Evolutionary conservation across 306 rosid genomes (phyloP).

Genomic region (Cajanus cajan): DNA sequence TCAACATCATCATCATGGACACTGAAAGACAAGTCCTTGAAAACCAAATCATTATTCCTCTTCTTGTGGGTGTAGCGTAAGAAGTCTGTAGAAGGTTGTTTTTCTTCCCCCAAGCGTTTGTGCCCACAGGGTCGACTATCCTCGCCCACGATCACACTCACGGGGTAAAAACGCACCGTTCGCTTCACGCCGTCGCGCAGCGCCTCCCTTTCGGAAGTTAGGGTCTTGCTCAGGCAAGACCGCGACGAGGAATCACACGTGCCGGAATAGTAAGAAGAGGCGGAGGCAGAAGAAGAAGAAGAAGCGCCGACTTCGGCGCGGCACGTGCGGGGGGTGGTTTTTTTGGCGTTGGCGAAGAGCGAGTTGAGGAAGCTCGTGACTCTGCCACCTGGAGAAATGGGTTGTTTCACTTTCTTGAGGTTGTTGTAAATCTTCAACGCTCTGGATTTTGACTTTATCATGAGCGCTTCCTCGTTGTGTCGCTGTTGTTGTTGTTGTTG

Average conservation of each 20-base stretch:
- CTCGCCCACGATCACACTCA: conserved; percentile 63
- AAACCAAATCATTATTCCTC: conserved; percentile 37
- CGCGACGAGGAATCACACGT: conserved; percentile 45
- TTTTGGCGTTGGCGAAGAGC: conserved; percentile 50
- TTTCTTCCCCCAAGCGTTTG: conserved; percentile 43
- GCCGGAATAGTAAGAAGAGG: no score
- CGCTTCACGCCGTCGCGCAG: conserved; percentile 46
- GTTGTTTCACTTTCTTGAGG: conserved; percentile 84
- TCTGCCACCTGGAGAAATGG: conserved; percentile 82
- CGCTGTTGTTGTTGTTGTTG: background rate
- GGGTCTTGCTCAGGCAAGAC: conserved; percentile 71
- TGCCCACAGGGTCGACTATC: conserved; percentile 61
- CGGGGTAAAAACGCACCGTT: conserved; percentile 71
- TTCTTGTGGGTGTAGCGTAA: conserved; percentile 38
- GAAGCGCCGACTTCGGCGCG: conserved; percentile 1
- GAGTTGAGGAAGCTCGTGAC: conserved; percentile 72
- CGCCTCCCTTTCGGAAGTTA: conserved; percentile 42
- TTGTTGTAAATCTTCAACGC: conserved; percentile 77
- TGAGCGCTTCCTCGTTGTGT: conserved; percentile 34
- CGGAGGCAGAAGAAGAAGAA: background rate
- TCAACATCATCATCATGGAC: background rate
- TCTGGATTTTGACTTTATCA: conserved; percentile 67
- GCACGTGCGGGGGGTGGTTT: background rate
- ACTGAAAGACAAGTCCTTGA: conserved; percentile 32
- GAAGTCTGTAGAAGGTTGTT: conserved; percentile 51